phyloP scores from a whole-genome alignment of 1,139 yeast species.

The Meyerozyma sp. region DNA sequence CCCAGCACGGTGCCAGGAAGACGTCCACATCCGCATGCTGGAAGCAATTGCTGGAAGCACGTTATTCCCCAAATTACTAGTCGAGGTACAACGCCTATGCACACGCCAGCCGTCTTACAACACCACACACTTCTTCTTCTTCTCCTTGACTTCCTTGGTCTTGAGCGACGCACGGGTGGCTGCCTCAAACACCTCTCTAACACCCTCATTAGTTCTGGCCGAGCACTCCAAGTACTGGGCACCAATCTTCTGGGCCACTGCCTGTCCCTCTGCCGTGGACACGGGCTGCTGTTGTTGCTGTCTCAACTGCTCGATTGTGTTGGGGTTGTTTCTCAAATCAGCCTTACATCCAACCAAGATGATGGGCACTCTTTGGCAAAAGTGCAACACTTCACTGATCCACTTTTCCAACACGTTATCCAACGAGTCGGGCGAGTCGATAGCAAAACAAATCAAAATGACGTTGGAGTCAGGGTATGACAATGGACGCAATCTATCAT shows the following conservation, averaged over 20 bases:
- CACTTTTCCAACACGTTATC: conserved; percentile 93
- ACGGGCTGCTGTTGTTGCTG: conserved; percentile 76
- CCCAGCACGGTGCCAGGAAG: neutral
- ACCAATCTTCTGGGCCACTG: conserved; percentile 82
- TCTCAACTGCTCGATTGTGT: conserved; percentile 69
- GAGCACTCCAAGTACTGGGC: conserved; percentile 92
- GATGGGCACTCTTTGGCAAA: conserved; percentile 94
- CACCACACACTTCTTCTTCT: conserved; percentile 55
- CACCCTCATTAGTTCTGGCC: conserved; percentile 87
- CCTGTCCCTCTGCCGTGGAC: conserved; percentile 71
- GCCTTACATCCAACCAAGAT: conserved; percentile 90
- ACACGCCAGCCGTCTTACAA: conserved; percentile 29
- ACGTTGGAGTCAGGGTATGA: conserved; percentile 93
- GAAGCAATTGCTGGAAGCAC: neutral
- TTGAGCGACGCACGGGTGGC: conserved; percentile 86
- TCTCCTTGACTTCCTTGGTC: conserved; percentile 54
- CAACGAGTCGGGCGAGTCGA: conserved; percentile 87
- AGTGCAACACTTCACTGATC: conserved; percentile 90
- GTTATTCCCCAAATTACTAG: neutral
- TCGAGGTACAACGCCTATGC: neutral
- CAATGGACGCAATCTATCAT: conserved; percentile 89
- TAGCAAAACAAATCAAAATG: conserved; percentile 84
- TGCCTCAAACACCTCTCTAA: conserved; percentile 85
- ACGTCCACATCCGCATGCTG: neutral
- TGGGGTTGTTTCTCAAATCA: conserved; percentile 81